A percentile compares a stretch with the other conserved stretches of the same genome.
phyloP scores from a whole-genome alignment of 441 rosid genomes.

The Adansonia gregorii region DNA sequence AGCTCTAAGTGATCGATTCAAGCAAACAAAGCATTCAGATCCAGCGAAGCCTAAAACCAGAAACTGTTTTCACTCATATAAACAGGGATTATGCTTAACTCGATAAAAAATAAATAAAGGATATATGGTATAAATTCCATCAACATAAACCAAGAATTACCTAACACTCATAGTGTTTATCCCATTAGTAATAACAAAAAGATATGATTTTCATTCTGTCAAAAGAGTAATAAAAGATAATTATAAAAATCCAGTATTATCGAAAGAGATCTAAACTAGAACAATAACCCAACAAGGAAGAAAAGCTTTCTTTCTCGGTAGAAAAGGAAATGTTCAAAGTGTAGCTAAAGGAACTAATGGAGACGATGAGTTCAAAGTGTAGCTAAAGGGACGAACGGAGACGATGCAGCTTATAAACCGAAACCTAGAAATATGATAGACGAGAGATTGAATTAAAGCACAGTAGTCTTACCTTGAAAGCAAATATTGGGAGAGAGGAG shows the following conservation, averaged over 20 bases:
- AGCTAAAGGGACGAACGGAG: neutral
- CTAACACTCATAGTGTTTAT: neutral
- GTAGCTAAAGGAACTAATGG: neutral
- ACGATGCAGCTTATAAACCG: constrained; percentile 6
- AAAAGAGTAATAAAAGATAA: neutral
- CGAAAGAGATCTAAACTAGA: neutral
- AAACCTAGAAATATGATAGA: constrained; percentile 5
- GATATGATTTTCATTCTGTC: neutral
- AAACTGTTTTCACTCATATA: neutral
- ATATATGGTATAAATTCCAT: neutral
- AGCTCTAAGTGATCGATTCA: neutral
- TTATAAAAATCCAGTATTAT: neutral
- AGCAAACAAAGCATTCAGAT: constrained; percentile 4
- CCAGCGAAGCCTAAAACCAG: neutral
- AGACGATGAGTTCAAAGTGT: neutral
- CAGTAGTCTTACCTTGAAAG: constrained; percentile 21
- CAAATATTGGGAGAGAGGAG: constrained; percentile 11
- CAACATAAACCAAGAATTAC: neutral
- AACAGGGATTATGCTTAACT: neutral
- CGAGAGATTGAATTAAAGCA: constrained; percentile 12
- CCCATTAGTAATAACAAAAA: neutral
- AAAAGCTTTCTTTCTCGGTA: neutral
- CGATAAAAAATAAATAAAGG: neutral
- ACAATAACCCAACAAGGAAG: neutral
- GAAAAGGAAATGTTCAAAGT: neutral